Evolutionary conservation across 1,284 basidiomycete species (phyloP), one percentile per base, ranked within the genome.

Genomic region (Pholiota adiposa): DNA sequence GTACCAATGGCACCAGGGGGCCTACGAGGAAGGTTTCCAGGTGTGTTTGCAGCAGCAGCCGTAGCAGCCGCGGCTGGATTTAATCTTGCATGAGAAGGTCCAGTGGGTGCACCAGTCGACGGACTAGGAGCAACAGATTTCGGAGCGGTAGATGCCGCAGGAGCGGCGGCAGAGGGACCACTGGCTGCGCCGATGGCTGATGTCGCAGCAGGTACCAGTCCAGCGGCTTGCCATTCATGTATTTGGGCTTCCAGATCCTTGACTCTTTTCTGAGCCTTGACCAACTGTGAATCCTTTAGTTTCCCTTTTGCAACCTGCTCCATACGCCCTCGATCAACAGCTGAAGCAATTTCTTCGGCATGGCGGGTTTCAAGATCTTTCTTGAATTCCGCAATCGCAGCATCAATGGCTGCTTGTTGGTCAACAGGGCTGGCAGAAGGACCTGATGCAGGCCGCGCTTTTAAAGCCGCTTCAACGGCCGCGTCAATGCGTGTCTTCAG

Each of bases 201-300:
- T n/a, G 66, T 61, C 49, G 71, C 50, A 50, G 71, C 66, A 14
- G 75, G 80, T 40, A 85, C 53, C 8, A 83, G 53, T 1, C 86
- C 84, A 0, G 76, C 72, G 51, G 80, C 79, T 64, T 80, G 79
- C 81, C 82, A 84, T 62, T 82, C 80, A 43, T 82, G 71, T 16
- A 90, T 79, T 61, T 86, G 82, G 2, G 79, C 79, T 67, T 92
- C 90, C 33, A 90, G 74, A 7, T 87, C 84, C 73, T 90, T 90
- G 50, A 90, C 73, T 60, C 78, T 83, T 57, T 73, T 75, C 67
- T 89, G 85, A 12, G 83, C 76, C 49, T 78, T 82, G 31, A 85
- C 77, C 16, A 92, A 75, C 65, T 88, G 87, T 2, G 77, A 73
- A 63, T 92, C 90, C 73, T 91, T 92, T 51, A 92, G 64, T 70